Percentiles rank a stretch among this genome's conserved stretches.
Evolutionary conservation across 805 yeast genomes (phyloP).

Genomic region (Yamadazyma olivae): DNA sequence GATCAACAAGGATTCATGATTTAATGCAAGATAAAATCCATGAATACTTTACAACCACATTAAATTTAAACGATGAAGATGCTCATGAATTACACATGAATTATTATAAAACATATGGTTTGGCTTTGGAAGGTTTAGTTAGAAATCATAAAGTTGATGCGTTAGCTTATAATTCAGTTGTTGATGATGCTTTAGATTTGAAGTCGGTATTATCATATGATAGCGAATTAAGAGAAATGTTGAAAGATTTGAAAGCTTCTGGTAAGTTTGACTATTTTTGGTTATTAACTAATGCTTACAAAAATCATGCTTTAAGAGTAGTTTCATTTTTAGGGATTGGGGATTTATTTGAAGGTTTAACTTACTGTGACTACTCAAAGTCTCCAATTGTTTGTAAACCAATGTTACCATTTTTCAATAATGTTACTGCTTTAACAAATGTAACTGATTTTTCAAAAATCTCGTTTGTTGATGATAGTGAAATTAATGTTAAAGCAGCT

Average conservation of each 20-base stretch:
- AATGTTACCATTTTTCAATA: constrained; percentile 63
- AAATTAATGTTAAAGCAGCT: constrained; percentile 75
- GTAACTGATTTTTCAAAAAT: constrained; percentile 43
- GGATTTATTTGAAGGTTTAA: constrained; percentile 91
- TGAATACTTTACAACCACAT: constrained; percentile 65
- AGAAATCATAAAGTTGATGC: constrained; percentile 75
- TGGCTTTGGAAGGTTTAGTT: constrained; percentile 88
- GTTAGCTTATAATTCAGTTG: constrained; percentile 79
- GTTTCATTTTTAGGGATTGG: constrained; percentile 79
- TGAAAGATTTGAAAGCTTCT: constrained; percentile 39
- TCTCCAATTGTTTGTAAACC: constrained; percentile 85
- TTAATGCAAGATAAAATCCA: constrained; percentile 86
- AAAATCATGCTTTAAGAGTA: constrained; percentile 83
- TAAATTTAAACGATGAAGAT: constrained; percentile 63
- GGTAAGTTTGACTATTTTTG: constrained; percentile 70
- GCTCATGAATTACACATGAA: constrained; percentile 69
- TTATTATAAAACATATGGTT: constrained; percentile 84
- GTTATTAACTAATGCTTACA: constrained; percentile 94
- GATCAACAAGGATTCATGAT: constrained; percentile 75
- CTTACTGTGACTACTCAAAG: constrained; percentile 81
- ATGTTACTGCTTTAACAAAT: constrained; percentile 58
- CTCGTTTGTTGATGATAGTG: constrained; percentile 82
- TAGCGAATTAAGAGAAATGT: constrained; percentile 48
- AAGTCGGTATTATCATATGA: constrained; percentile 73
- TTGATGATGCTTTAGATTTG: constrained; percentile 89